Percentiles rank a stretch among this genome's conserved stretches.
Conservation (phyloP, 495 filamentous ascomycete genomes). For the Lineolata rhizophorae region DNA sequence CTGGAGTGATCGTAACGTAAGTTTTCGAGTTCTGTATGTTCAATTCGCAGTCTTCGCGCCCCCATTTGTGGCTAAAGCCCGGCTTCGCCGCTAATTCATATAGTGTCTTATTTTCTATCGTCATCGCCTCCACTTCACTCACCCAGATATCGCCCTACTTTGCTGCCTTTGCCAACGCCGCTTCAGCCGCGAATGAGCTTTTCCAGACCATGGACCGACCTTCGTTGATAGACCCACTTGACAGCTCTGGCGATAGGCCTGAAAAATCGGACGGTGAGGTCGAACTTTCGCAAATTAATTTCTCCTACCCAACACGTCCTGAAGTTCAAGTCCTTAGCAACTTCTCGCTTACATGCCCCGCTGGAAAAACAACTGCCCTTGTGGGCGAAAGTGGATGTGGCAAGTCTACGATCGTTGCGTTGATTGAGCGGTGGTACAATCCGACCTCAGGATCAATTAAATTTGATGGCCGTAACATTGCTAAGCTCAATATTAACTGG, state of each 20-base stretch:
- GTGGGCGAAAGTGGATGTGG: constrained; percentile 10
- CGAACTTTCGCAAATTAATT: constrained; percentile 8
- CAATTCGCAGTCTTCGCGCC: too few relatives aligned
- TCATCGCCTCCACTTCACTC: constrained; percentile 12
- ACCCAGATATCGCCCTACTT: constrained; percentile 10
- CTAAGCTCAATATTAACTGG: constrained; percentile 22
- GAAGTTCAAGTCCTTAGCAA: constrained; percentile 5
- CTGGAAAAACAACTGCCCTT: constrained; percentile 10
- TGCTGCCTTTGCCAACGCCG: constrained; percentile 8
- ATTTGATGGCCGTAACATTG: constrained; percentile 25
- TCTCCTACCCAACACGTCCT: constrained; percentile 13
- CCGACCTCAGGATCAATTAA: constrained; percentile 10
- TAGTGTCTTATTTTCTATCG: constrained; percentile 12
- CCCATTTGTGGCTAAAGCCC: too few relatives aligned
- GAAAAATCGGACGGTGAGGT: constrained; percentile 3
- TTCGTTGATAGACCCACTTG: constrained; percentile 4
- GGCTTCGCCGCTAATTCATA: too few relatives aligned
- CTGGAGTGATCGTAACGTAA: constrained; percentile 13
- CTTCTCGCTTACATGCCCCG: constrained; percentile 4
- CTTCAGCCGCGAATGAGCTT: constrained; percentile 10
- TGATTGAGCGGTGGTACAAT: constrained; percentile 17
- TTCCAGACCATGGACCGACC: constrained; percentile 10
- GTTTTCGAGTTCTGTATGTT: too few relatives aligned
- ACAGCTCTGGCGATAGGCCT: background rate
- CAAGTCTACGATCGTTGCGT: constrained; percentile 6